Conservation (phyloP, 208 protist genomes). For the Leishmania gerbilli region DNA sequence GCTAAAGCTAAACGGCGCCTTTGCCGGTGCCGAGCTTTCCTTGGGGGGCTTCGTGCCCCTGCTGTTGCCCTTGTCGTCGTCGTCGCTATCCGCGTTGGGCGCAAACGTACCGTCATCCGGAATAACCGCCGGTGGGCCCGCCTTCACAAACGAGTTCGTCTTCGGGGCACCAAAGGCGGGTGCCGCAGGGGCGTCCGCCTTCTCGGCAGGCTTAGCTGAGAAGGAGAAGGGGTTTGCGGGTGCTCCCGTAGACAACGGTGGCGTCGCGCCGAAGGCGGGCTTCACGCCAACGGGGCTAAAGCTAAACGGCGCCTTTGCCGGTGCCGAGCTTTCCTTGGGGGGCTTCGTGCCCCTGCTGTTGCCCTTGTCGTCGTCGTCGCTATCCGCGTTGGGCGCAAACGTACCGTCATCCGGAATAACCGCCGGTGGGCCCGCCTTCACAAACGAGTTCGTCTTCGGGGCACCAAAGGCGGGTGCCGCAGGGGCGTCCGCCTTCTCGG, state of each 20-base stretch:
- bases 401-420: slow-evolving; percentile 67
- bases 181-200: background rate
- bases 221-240: slow-evolving; percentile 11
- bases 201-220: background rate
- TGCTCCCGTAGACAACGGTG: slow-evolving; percentile 2
- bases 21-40: slow-evolving; percentile 24
- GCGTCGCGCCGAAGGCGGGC: slow-evolving; percentile 27
- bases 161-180: background rate
- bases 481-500: background rate
- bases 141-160: slow-evolving; percentile 50
- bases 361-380: slow-evolving; percentile 62
- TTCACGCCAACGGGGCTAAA: slow-evolving; percentile 13
- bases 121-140: slow-evolving; percentile 59
- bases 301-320: slow-evolving; percentile 31
- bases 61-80: slow-evolving; percentile 58
- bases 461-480: slow-evolving; percentile 1
- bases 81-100: slow-evolving; percentile 57
- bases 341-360: slow-evolving; percentile 29
- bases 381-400: slow-evolving; percentile 67
- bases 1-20: slow-evolving; percentile 34
- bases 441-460: slow-evolving; percentile 35
- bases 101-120: slow-evolving; percentile 73
- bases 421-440: slow-evolving; percentile 53
- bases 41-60: slow-evolving; percentile 13
- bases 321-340: slow-evolving; percentile 17